Percentiles rank a stretch among this genome's conserved stretches.
These are phyloP conservation scores for Trichoderma polysporum DNA, from an alignment of 2,329 filamentous ascomycete genomes.

Conservation along the genomic window DNA sequence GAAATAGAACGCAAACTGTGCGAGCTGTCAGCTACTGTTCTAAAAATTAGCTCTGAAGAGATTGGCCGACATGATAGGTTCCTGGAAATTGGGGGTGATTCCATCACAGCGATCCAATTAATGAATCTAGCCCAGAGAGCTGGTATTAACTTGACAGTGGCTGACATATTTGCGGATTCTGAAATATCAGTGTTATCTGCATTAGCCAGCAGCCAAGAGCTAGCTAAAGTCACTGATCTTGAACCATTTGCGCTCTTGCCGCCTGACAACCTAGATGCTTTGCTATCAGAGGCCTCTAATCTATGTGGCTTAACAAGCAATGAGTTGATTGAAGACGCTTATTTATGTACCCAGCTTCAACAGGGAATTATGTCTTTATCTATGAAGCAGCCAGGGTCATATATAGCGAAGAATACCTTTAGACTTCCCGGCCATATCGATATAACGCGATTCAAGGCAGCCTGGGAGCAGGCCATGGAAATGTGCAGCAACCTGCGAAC, in stretches of 20 bases:
- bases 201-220: not conserved
- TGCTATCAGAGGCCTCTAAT: not conserved
- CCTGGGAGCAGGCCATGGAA: slow-evolving; percentile 26
- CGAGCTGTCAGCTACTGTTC: slow-evolving; percentile 29
- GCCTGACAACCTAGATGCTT: not conserved
- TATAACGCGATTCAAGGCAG: slow-evolving; percentile 27
- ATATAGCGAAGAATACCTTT: slow-evolving; percentile 30
- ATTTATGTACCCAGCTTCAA: slow-evolving; percentile 40
- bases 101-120: slow-evolving; percentile 26
- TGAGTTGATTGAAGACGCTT: slow-evolving; percentile 22
- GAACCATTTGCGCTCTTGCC: not conserved
- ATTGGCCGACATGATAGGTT: not conserved
- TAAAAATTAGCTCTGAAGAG: not conserved
- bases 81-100: slow-evolving; percentile 23
- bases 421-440: slow-evolving; percentile 26
- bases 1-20: slow-evolving; percentile 16
- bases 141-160: not conserved
- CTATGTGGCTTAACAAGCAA: not conserved
- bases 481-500: slow-evolving; percentile 12
- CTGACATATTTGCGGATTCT: not conserved
- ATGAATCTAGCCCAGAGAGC: slow-evolving; percentile 38
- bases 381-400: slow-evolving; percentile 28
- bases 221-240: not conserved
- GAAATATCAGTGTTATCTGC: slow-evolving; percentile 1
- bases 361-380: slow-evolving; percentile 39